Evolutionary conservation across 2,329 filamentous ascomycete species (phyloP), one percentile per base, ranked within the genome.

Genomic region (Fusarium sp.): DNA sequence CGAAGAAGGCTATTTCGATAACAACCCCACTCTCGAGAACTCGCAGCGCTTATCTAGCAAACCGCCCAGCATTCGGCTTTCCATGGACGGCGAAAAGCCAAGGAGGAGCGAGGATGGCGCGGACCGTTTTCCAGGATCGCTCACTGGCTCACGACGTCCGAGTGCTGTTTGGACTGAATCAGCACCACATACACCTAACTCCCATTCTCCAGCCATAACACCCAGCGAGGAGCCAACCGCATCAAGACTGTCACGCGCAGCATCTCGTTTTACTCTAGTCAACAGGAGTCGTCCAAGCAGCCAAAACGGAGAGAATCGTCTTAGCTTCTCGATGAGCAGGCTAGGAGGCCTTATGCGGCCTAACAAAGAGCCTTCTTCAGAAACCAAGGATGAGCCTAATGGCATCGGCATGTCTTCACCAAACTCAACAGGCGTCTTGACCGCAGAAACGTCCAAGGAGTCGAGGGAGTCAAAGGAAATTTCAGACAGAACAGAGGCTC

Each of bases 291-390:
- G 88, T 15, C 86, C 88, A 7, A 80, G 80, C 20, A 90, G 88
- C 72, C 87, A 90, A 70, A 84, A 82, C 2, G 86, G 87, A 29
- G 88, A 90, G 69, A 83, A 83, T 18, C 83, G 88, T 6, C 84
- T 89, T 59, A 89, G 86, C 73, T 80, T 85, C 20, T 87, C 85
- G 5, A 88, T 90, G 76, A 85, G 84, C 18, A 84, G 86, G n/a
- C 78, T 88, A 6, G 84, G 84, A 12, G 83, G 84, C 0, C 81
- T 88, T 9, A 84, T 85, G 72, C 84, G 83, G 53, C 72, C 82
- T 11, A 87, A 85, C 78, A 86, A 82, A 72, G 87, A 89, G 62
- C 81, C 58, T 29, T 34, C 68, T 34, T 22, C 43, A 18, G 68
- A 70, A 10, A 69, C 76, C 13, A 72, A 60, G 46, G 61, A 65